phyloP scores from a whole-genome alignment of 2,329 filamentous ascomycete genomes.

The Alternaria longipes region DNA sequence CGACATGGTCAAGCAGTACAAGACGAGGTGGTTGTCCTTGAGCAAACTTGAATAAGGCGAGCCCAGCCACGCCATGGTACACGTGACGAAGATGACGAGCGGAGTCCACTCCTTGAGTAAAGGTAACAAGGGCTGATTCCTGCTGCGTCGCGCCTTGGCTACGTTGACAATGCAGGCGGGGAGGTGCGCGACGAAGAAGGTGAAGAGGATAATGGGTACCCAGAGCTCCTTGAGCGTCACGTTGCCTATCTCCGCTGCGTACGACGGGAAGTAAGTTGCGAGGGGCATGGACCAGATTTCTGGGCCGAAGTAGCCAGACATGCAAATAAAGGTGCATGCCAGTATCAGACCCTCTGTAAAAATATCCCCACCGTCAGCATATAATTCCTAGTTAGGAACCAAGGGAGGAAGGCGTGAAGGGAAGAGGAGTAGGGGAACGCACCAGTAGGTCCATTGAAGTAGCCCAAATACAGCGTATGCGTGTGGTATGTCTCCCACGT shows the following conservation, averaged over 20 bases:
- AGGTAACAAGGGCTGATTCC: constrained; percentile 77
- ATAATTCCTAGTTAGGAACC: neutral
- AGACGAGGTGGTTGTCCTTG: constrained; percentile 83
- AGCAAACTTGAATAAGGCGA: constrained; percentile 87
- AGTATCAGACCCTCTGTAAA: constrained; percentile 82
- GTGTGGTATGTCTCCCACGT: constrained; percentile 99
- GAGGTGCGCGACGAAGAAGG: constrained; percentile 70
- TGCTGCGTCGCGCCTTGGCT: constrained; percentile 73
- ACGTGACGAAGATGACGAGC: constrained; percentile 80
- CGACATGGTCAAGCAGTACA: constrained; percentile 94
- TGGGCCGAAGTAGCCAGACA: constrained; percentile 88
- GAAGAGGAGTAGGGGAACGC: constrained; percentile 9
- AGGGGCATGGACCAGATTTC: constrained; percentile 84
- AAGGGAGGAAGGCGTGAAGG: no score
- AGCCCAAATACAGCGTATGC: constrained; percentile 93
- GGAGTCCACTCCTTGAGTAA: constrained; percentile 95
- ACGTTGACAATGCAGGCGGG: constrained; percentile 93
- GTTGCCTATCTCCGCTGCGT: constrained; percentile 68
- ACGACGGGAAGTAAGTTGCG: constrained; percentile 59
- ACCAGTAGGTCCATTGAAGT: constrained; percentile 92
- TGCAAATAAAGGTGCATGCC: constrained; percentile 83
- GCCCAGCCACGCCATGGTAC: constrained; percentile 84
- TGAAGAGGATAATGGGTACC: constrained; percentile 67
- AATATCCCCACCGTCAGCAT: constrained; percentile 19
- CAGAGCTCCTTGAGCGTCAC: constrained; percentile 87